Percentiles rank a stretch among this genome's conserved stretches.
Conservation (phyloP, 352 stramenopile species). For the Aphanomyces invadans region DNA sequence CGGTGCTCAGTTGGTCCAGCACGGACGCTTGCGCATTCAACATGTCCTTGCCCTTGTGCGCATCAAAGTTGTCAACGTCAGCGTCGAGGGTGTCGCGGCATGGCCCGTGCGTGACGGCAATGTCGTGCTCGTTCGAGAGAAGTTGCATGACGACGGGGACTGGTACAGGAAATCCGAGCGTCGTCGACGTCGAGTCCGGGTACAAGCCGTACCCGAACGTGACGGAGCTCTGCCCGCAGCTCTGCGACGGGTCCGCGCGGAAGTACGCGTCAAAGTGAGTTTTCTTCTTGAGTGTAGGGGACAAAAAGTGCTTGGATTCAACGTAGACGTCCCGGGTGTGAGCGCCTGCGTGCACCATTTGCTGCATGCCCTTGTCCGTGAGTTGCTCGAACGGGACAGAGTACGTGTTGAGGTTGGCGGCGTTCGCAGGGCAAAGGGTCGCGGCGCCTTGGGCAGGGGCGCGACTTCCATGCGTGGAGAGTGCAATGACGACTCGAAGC, state of each 20-base stretch:
- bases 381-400: conserved; percentile 72
- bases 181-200: conserved; percentile 57
- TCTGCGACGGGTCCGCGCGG: conserved; percentile 64
- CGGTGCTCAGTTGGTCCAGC: conserved; percentile 38
- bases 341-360: conserved; percentile 57
- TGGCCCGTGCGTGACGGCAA: conserved; percentile 69
- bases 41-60: conserved; percentile 44
- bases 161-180: conserved; percentile 48
- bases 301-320: conserved; percentile 54
- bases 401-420: conserved; percentile 61
- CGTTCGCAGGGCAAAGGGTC: conserved; percentile 54
- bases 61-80: conserved; percentile 52
- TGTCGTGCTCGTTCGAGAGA: conserved; percentile 72
- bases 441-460: conserved; percentile 58
- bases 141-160: conserved; percentile 82
- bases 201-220: conserved; percentile 70
- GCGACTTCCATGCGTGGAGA: conserved; percentile 70
- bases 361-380: conserved; percentile 73
- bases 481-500: conserved; percentile 61
- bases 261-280: conserved; percentile 83
- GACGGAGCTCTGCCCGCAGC: conserved; percentile 68
- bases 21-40: conserved; percentile 44
- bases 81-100: conserved; percentile 41
- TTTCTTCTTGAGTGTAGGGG: conserved; percentile 57
- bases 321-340: conserved; percentile 68